Conservation (phyloP, 2,329 filamentous ascomycete species). For the Botrytis deweyae region DNA sequence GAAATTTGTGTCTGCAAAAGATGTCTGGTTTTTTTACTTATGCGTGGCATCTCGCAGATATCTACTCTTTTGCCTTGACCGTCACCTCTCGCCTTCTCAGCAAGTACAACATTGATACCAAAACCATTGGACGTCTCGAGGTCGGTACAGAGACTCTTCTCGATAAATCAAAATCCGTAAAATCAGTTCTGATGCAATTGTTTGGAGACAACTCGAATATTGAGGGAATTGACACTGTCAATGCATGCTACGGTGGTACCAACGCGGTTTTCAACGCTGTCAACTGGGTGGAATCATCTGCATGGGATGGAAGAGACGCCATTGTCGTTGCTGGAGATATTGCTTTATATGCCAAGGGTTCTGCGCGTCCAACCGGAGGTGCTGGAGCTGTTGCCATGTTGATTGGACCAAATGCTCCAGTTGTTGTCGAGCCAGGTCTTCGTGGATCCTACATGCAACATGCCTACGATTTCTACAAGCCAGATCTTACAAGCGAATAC, state of each 20-base stretch:
- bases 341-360: slow-evolving; percentile 81
- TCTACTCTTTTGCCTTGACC: slow-evolving; percentile 82
- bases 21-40: slow-evolving; percentile 16
- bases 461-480: slow-evolving; percentile 90
- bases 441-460: slow-evolving; percentile 80
- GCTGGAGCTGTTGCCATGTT: slow-evolving; percentile 77
- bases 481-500: slow-evolving; percentile 83
- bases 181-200: slow-evolving; percentile 84
- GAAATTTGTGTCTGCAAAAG: neutral
- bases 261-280: slow-evolving; percentile 80
- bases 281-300: slow-evolving; percentile 85
- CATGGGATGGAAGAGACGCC: slow-evolving; percentile 80
- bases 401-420: slow-evolving; percentile 73
- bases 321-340: slow-evolving; percentile 81
- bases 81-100: slow-evolving; percentile 73
- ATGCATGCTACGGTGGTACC: slow-evolving; percentile 84
- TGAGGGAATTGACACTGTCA: slow-evolving; percentile 79
- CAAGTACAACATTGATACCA: slow-evolving; percentile 80
- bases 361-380: slow-evolving; percentile 77
- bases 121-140: slow-evolving; percentile 76
- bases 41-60: slow-evolving; percentile 56
- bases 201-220: slow-evolving; percentile 82
- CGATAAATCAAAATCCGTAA: slow-evolving; percentile 90
- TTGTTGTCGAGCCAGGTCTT: slow-evolving; percentile 75
- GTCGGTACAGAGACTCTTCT: slow-evolving; percentile 83